Conservation (phyloP, 768 basidiomycete genomes). For the Lentinula sp. region DNA sequence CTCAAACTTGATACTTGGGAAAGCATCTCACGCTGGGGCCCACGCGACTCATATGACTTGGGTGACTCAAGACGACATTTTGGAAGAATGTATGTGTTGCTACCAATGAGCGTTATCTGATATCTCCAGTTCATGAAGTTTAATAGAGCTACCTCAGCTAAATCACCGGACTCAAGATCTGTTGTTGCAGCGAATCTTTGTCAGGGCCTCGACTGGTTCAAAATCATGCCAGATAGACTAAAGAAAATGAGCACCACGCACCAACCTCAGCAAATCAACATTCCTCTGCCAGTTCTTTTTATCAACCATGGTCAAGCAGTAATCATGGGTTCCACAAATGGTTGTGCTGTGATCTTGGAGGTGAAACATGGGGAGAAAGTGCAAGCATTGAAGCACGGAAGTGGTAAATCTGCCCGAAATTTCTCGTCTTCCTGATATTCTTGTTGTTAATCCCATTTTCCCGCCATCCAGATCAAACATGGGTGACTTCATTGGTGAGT, state of each 20-base stretch:
- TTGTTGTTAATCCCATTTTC: not conserved
- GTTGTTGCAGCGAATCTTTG: not conserved
- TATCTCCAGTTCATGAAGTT: not conserved
- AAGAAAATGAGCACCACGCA: not conserved
- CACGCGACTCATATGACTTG: not conserved
- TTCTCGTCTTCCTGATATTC: not conserved
- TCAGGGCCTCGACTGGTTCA: not conserved
- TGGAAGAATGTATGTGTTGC: not conserved
- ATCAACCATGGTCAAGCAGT: not conserved
- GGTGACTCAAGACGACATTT: not conserved
- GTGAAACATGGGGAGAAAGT: not conserved
- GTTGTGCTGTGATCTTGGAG: not conserved
- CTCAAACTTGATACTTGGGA: not conserved
- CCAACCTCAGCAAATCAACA: not conserved
- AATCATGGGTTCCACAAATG: not conserved
- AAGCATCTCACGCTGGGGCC: not conserved
- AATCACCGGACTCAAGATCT: not conserved
- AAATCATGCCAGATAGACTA: not conserved
- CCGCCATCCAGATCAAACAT: not conserved
- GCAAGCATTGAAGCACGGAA: not conserved
- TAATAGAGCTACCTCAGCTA: not conserved
- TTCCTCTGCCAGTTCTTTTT: not conserved
- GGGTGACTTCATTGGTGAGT: not conserved
- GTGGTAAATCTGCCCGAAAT: not conserved
- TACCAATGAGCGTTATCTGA: not conserved